Conservation (phyloP, 306 rosid genomes). For the Cotoneaster glaucophyllus region DNA sequence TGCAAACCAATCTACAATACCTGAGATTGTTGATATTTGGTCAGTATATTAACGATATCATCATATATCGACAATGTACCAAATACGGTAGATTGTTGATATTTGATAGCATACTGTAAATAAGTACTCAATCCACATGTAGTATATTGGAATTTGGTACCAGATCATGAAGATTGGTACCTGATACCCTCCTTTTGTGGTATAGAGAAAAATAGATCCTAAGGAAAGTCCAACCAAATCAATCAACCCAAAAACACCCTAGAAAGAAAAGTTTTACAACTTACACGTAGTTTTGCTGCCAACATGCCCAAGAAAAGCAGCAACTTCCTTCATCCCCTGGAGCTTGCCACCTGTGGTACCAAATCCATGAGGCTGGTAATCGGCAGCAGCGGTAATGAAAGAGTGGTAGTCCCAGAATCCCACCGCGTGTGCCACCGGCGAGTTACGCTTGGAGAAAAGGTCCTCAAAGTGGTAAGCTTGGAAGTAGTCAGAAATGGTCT, state of each 20-base stretch:
- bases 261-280: neutral
- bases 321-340: slow-evolving; percentile 69
- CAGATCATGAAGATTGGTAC: neutral
- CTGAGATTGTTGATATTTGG: neutral
- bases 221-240: neutral
- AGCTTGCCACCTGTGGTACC: slow-evolving; percentile 82
- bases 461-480: slow-evolving; percentile 80
- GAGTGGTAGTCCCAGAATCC: slow-evolving; percentile 92
- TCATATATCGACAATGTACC: neutral
- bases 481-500: slow-evolving; percentile 66
- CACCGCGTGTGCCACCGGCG: slow-evolving; percentile 75
- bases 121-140: neutral
- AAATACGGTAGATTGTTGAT: too few species aligned
- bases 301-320: slow-evolving; percentile 87
- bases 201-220: neutral
- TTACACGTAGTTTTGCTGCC: slow-evolving; percentile 82
- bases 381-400: slow-evolving; percentile 64
- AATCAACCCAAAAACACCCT: neutral
- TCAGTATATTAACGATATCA: neutral
- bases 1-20: neutral
- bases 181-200: neutral
- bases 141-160: neutral
- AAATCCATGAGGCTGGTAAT: slow-evolving; percentile 65
- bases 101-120: too few species aligned
- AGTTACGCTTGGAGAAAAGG: slow-evolving; percentile 65